Conservation (phyloP, 805 yeast genomes). For the Maudiozyma turicensis region DNA sequence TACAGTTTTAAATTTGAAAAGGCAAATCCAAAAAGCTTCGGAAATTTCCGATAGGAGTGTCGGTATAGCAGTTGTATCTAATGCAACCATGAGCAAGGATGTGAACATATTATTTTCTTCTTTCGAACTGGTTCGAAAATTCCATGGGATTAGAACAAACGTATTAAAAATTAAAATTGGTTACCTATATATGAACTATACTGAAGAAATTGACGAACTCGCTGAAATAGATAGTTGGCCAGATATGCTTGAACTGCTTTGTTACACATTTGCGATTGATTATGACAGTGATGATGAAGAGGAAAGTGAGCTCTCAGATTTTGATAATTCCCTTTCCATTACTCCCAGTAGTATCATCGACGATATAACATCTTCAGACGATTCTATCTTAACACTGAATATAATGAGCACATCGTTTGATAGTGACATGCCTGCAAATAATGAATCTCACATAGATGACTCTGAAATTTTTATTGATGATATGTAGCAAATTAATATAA, state of each 20-base stretch:
- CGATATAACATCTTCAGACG: slow-evolving; percentile 1
- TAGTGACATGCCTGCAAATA: too few relatives aligned
- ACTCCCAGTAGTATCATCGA: slow-evolving; percentile 17
- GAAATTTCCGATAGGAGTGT: too few relatives aligned
- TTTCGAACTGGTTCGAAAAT: background rate
- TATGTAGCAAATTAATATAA: too few relatives aligned
- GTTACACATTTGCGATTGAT: slow-evolving; percentile 21
- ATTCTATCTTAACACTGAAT: background rate
- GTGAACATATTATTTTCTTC: background rate
- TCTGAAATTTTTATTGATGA: too few relatives aligned
- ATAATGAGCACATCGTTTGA: background rate
- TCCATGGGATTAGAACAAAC: background rate
- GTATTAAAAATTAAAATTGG: slow-evolving; percentile 28
- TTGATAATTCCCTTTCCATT: background rate
- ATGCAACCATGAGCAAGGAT: background rate
- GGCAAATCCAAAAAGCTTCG: too few relatives aligned
- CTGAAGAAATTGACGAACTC: slow-evolving; percentile 22
- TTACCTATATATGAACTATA: slow-evolving; percentile 24
- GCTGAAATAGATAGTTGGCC: slow-evolving; percentile 25
- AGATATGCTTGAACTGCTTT: slow-evolving; percentile 22
- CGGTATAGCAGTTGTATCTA: background rate
- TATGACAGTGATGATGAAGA: slow-evolving; percentile 24
- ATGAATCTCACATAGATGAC: too few relatives aligned
- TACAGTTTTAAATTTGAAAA: too few relatives aligned
- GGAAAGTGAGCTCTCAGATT: slow-evolving; percentile 3